Evolutionary conservation across 768 basidiomycete genomes (phyloP), one percentile per base, ranked within the genome.

Genomic region (Neoboletus subvelutipes): DNA sequence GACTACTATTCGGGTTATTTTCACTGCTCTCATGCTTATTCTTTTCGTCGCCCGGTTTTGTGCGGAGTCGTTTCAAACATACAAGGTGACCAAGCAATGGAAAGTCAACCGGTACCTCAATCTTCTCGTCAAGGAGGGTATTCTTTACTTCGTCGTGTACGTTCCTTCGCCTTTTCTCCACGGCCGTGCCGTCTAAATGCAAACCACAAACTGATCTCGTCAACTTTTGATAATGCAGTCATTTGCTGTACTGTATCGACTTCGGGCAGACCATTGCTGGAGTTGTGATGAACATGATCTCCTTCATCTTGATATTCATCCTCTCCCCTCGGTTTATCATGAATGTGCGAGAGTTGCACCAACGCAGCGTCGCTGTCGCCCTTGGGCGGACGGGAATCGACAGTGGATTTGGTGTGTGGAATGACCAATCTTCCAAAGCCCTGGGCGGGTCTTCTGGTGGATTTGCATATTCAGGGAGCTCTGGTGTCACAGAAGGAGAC

Each of bases 321-420:
- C 45, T 66, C 46, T 37, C 55, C 7, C 60, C 65, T 11, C 62
- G 65, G 11, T 67, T 66, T 43, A 56, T 66, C 33, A 46, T 66
- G 24, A 62, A 34, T 43, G 47, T 67, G 31, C 63, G 65, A 12
- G 58, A 57, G 34, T 2, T 59, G 41, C 29, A 62, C 43, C 2
- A 6, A 6, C 40, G 11, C n/a, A 52, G 10, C 22, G 5, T 42
- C 18, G 8, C 20, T 6, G 5, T 42, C 18, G 8, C 20, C 4
- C 9, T 15, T 22, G 36, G 17, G 17, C 7, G 33, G 43, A 10
- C 5, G 1, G 55, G 46, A n/a, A 39, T 65, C 29, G 64, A 65
- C 22, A 29, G 36, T 24, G 64, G 61, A 17, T 65, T 65, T 26
- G 64, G 64, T 1, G 18, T 64, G 1, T 17, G 15, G 36, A 1